These are phyloP conservation scores for Grosmannia huntii DNA, from an alignment of 2,329 filamentous ascomycete species.

Conservation along the genomic window DNA sequence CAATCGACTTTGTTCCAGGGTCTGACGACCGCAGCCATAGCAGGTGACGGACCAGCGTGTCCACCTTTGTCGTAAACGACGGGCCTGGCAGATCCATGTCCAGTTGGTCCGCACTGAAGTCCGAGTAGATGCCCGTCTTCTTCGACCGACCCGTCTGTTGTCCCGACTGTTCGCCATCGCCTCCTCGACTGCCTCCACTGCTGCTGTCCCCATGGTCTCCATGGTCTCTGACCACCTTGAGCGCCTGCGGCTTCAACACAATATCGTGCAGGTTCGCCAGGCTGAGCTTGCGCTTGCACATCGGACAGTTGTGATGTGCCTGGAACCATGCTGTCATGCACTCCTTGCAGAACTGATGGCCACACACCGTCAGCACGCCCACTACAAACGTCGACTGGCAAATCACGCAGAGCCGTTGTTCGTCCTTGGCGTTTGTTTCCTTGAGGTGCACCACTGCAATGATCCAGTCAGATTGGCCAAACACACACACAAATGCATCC, in stretches of 20 bases:
- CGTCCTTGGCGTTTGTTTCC: constrained; percentile 45
- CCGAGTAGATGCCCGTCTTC: constrained; percentile 55
- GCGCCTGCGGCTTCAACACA: constrained; percentile 62
- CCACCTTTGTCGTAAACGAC: constrained; percentile 83
- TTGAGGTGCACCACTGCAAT: constrained; percentile 37
- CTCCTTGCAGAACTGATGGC: constrained; percentile 83
- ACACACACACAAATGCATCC: not conserved
- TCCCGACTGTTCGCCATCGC: not conserved
- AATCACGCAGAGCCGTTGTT: constrained; percentile 68
- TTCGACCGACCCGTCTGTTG: constrained; percentile 12
- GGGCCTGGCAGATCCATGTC: constrained; percentile 59
- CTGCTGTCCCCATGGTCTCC: constrained; percentile 7
- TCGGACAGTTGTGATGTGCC: constrained; percentile 62
- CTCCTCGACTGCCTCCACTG: not conserved
- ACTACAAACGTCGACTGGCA: constrained; percentile 64
- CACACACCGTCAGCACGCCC: constrained; percentile 78
- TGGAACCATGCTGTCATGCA: constrained; percentile 73
- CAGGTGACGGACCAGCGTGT: constrained; percentile 68
- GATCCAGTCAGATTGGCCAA: not conserved
- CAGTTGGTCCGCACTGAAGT: constrained; percentile 58
- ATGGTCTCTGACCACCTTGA: constrained; percentile 45
- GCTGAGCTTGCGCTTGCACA: constrained; percentile 63
- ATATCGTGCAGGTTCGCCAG: constrained; percentile 69
- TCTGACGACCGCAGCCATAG: constrained; percentile 76
- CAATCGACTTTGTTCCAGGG: constrained; percentile 75